phyloP scores from a whole-genome alignment of 208 protist species.

The Leishmania major region DNA sequence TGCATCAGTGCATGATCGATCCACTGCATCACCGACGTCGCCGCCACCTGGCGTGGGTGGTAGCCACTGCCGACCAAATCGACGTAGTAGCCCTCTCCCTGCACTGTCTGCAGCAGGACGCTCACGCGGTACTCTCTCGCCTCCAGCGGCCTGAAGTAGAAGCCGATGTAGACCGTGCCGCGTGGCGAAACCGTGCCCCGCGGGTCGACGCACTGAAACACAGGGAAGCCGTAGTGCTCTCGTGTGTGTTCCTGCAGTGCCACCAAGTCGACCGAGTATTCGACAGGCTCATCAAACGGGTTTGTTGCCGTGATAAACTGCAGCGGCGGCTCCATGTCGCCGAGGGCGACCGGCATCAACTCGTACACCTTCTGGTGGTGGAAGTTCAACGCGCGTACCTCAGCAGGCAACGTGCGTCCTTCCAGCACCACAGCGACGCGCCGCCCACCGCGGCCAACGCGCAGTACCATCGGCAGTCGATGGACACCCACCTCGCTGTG shows the following conservation, averaged over 20 bases:
- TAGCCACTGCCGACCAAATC: conserved; percentile 80
- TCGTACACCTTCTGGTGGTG: conserved; percentile 54
- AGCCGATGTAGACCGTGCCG: conserved; percentile 54
- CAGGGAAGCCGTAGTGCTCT: conserved; percentile 81
- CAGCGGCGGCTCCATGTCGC: conserved; percentile 86
- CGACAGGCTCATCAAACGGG: conserved; percentile 50
- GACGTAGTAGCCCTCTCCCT: conserved; percentile 73
- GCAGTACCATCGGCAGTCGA: conserved; percentile 81
- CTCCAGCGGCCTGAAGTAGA: conserved; percentile 92
- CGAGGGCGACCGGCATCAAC: conserved; percentile 87
- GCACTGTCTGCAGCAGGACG: conserved; percentile 53
- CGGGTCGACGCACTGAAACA: conserved; percentile 91
- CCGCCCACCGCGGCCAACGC: conserved; percentile 60
- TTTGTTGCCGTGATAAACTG: conserved; percentile 82
- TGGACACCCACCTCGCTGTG: conserved; percentile 68
- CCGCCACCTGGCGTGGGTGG: conserved; percentile 59
- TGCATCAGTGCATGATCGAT: conserved; percentile 58
- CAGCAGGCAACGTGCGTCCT: conserved; percentile 73
- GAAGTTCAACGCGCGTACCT: conserved; percentile 64
- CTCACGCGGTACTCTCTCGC: conserved; percentile 71
- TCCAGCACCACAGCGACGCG: conserved; percentile 82
- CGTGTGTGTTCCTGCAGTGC: conserved; percentile 51
- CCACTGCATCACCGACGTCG: conserved; percentile 28
- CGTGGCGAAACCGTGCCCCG: conserved; percentile 63
- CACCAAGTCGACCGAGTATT: conserved; percentile 70